Percentiles rank a stretch among this genome's conserved stretches.
These are phyloP conservation scores for Trypanosoma scelopori DNA, from an alignment of 208 protist species.

Conservation along the genomic window DNA sequence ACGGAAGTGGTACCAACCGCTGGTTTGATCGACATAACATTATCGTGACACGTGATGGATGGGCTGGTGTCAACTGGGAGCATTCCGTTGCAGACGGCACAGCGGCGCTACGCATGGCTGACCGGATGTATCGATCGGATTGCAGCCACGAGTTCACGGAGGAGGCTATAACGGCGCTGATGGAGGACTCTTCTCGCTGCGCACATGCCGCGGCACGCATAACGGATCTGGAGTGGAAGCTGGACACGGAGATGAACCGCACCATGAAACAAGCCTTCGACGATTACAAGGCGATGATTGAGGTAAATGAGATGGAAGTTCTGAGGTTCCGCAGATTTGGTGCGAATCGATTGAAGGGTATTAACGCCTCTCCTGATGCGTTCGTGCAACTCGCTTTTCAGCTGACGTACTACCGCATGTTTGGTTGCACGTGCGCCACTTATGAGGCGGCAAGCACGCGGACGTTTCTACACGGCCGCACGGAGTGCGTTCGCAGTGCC, in stretches of 20 bases:
- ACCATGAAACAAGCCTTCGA: slow-evolving; percentile 26
- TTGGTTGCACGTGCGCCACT: slow-evolving; percentile 34
- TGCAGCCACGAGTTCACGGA: slow-evolving; percentile 15
- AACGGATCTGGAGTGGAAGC: slow-evolving; percentile 26
- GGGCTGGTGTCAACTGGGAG: slow-evolving; percentile 45
- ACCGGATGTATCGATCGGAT: slow-evolving; percentile 38
- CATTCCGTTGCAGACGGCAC: slow-evolving; percentile 44
- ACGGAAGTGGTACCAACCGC: slow-evolving; percentile 39
- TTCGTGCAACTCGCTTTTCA: slow-evolving; percentile 52
- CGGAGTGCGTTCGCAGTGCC: slow-evolving; percentile 37
- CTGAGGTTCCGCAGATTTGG: slow-evolving; percentile 43
- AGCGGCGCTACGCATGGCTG: slow-evolving; percentile 34
- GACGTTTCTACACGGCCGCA: slow-evolving; percentile 47
- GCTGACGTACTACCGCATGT: slow-evolving; percentile 41
- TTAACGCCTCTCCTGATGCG: slow-evolving; percentile 40
- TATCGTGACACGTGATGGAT: slow-evolving; percentile 40
- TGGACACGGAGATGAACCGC: slow-evolving; percentile 20
- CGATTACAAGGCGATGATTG: slow-evolving; percentile 31
- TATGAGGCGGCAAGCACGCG: slow-evolving; percentile 52
- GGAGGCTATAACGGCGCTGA: neutral
- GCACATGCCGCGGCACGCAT: neutral
- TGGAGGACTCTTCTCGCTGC: neutral
- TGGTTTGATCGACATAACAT: slow-evolving; percentile 61
- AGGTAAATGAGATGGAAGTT: slow-evolving; percentile 36
- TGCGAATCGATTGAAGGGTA: slow-evolving; percentile 28